Conservation (phyloP, 139 green algal genomes). For the Pseudopediastrum boryanum region DNA sequence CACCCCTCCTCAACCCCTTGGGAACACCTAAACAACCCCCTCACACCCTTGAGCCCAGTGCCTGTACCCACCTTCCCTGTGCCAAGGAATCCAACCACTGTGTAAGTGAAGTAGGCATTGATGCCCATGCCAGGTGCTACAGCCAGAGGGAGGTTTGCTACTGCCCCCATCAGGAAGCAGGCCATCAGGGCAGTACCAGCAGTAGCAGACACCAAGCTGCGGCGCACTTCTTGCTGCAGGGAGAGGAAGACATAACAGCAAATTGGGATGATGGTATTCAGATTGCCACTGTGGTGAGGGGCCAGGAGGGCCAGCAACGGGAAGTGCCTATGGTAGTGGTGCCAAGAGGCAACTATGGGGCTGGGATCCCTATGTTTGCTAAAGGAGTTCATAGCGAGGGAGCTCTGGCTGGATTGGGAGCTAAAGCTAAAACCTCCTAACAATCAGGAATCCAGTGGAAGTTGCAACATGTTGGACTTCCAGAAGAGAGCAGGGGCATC, state of each 20-base stretch:
- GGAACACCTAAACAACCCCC: no score
- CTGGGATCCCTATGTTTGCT: no score
- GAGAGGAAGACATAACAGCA: background rate
- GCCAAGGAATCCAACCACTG: conserved; percentile 70
- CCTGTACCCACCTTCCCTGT: conserved; percentile 56
- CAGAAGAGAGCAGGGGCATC: no score
- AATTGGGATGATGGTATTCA: background rate
- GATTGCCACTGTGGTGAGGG: background rate
- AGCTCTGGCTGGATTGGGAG: no score
- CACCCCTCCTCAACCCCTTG: no score
- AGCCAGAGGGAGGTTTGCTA: conserved; percentile 79
- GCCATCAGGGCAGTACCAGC: conserved; percentile 66
- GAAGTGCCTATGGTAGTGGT: background rate
- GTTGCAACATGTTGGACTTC: no score
- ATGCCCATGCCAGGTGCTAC: conserved; percentile 63
- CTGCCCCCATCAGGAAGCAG: conserved; percentile 74
- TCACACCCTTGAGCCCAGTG: no score
- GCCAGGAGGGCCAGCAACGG: background rate
- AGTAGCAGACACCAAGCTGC: conserved; percentile 72
- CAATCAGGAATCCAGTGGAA: no score
- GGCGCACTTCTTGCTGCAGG: conserved; percentile 36
- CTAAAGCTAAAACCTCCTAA: no score
- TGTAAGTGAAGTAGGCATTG: conserved; percentile 85
- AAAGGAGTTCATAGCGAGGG: no score
- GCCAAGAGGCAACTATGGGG: background rate